Conservation (phyloP, 1,284 basidiomycete species). For the Puccinia novopanici region DNA sequence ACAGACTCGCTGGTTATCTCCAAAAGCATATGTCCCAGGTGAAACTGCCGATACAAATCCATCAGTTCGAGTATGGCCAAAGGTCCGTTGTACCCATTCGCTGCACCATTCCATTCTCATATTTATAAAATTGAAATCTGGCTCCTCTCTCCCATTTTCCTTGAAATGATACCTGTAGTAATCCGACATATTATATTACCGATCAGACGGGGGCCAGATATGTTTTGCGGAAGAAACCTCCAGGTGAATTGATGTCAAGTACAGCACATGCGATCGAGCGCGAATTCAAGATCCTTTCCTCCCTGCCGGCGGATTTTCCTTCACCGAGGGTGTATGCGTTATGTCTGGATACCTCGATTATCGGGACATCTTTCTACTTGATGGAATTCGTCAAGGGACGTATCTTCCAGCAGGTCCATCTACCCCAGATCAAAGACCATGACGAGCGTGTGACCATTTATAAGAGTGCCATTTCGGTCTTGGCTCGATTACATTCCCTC, state of each 20-base stretch:
- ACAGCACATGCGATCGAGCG: conserved; percentile 94
- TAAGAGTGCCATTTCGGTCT: conserved; percentile 72
- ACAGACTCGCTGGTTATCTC: conserved; percentile 72
- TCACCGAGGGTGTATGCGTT: conserved; percentile 81
- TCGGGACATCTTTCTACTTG: conserved; percentile 90
- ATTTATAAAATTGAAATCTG: conserved; percentile 18
- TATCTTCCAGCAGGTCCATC: conserved; percentile 81
- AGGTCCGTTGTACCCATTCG: conserved; percentile 29
- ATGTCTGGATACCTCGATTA: conserved; percentile 73
- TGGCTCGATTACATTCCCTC: conserved; percentile 74
- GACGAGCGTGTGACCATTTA: conserved; percentile 64
- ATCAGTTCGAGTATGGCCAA: conserved; percentile 76
- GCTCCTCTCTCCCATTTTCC: conserved; percentile 9
- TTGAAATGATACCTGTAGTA: conserved; percentile 65
- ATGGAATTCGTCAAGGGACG: conserved; percentile 92
- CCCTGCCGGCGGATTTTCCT: conserved; percentile 73
- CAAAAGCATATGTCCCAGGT: conserved; percentile 66
- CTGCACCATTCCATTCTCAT: too few species aligned
- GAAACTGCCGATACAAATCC: conserved; percentile 71
- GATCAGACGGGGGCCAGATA: conserved; percentile 72
- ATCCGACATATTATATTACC: conserved; percentile 89
- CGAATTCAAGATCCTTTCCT: conserved; percentile 78
- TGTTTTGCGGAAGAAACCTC: conserved; percentile 91
- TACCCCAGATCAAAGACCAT: conserved; percentile 68
- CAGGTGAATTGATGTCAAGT: conserved; percentile 76